These are phyloP conservation scores for Cenococcum geophilum DNA, from an alignment of 495 filamentous ascomycete genomes.

Conservation along the genomic window DNA sequence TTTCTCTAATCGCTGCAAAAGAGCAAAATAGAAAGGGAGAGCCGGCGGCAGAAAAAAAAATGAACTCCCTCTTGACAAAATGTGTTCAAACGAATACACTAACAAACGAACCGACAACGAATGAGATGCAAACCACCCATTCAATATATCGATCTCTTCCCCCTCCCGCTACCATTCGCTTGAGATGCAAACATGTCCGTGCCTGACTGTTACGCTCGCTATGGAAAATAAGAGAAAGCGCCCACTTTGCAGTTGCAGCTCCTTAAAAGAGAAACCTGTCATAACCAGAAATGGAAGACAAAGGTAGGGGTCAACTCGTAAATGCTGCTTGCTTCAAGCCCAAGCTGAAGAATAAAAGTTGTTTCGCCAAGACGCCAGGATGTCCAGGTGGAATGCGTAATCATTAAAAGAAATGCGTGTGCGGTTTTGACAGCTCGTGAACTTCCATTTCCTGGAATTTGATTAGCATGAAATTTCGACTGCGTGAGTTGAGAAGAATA, in stretches of 20 bases:
- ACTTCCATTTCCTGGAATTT: conserved; percentile 94
- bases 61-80: conserved; percentile 5
- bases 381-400: conserved; percentile 25
- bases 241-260: conserved; percentile 16
- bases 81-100: conserved; percentile 22
- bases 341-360: conserved; percentile 12
- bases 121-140: conserved; percentile 17
- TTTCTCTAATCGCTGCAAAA: conserved; percentile 15
- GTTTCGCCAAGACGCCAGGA: conserved; percentile 32
- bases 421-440: conserved; percentile 95
- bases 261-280: conserved; percentile 27
- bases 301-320: conserved; percentile 23
- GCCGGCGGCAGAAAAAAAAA: conserved; percentile 13
- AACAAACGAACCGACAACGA: conserved; percentile 12
- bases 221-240: conserved; percentile 24
- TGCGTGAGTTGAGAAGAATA: conserved; percentile 17
- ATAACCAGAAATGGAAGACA: conserved; percentile 31
- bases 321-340: conserved; percentile 28
- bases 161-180: conserved; percentile 14
- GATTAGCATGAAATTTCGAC: conserved; percentile 15
- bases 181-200: conserved; percentile 13
- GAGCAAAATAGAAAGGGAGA: conserved; percentile 11
- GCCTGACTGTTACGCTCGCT: conserved; percentile 27
- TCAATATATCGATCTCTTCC: conserved; percentile 14
- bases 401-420: conserved; percentile 95